Evolutionary conservation across 2,329 filamentous ascomycete genomes (phyloP).

Genomic region (Tetracladium maxilliforme): DNA sequence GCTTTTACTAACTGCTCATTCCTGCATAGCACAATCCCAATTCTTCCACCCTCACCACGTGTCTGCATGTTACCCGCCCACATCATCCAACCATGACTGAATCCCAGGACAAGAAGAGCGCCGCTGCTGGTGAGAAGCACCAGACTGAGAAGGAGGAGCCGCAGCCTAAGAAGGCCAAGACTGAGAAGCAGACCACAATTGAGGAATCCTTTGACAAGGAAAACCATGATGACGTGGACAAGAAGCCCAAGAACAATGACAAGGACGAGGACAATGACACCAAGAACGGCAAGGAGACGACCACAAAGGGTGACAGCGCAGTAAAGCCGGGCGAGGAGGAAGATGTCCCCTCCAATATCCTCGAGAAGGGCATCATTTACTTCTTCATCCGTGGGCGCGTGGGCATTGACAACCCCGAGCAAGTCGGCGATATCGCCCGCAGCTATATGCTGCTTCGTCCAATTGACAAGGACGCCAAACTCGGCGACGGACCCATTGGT

Average conservation of each 20-base stretch:
- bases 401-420: conserved; percentile 52
- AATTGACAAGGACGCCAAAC: conserved; percentile 50
- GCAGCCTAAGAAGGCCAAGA: too few relatives aligned
- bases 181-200: too few relatives aligned
- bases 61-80: too few relatives aligned
- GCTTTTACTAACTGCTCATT: too few relatives aligned
- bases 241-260: conserved; percentile 9
- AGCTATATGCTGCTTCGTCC: conserved; percentile 71
- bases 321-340: conserved; percentile 17
- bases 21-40: too few relatives aligned
- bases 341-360: conserved; percentile 33
- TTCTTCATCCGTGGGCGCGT: conserved; percentile 79
- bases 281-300: conserved; percentile 7
- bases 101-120: too few relatives aligned
- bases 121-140: too few relatives aligned
- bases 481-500: conserved; percentile 34
- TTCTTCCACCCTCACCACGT: too few relatives aligned
- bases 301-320: conserved; percentile 7
- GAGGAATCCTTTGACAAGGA: too few relatives aligned
- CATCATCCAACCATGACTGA: too few relatives aligned
- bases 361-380: conserved; percentile 84
- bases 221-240: conserved; percentile 10
- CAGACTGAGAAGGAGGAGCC: too few relatives aligned
- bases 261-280: conserved; percentile 12
- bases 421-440: conserved; percentile 58